These are phyloP conservation scores for Dryadomyces quercus-mongolicae DNA, from an alignment of 2,329 filamentous ascomycete genomes.

Conservation along the genomic window DNA sequence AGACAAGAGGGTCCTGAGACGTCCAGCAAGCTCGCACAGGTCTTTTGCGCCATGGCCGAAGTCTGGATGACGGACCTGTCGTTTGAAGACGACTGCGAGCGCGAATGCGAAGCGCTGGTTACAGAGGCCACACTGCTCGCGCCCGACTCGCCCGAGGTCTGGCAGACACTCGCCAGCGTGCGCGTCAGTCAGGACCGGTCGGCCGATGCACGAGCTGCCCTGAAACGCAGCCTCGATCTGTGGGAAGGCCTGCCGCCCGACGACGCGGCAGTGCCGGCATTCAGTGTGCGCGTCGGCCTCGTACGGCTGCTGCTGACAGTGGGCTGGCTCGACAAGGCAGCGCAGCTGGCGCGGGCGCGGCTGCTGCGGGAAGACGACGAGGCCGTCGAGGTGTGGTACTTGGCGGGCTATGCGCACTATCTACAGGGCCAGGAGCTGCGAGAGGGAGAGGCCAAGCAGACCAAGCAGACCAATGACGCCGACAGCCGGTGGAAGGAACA, in stretches of 20 bases:
- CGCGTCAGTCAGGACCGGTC: conserved; percentile 74
- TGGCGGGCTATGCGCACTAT: conserved; percentile 88
- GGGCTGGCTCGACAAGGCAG: conserved; percentile 70
- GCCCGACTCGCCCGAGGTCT: conserved; percentile 72
- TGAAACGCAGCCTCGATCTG: conserved; percentile 65
- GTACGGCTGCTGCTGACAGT: conserved; percentile 82
- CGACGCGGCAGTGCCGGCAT: conserved; percentile 68
- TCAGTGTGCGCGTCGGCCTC: conserved; percentile 73
- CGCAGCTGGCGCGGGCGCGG: conserved; percentile 76
- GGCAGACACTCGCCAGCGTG: conserved; percentile 90
- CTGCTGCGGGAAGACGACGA: conserved; percentile 81
- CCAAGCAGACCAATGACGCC: conserved; percentile 9
- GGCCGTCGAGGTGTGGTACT: conserved; percentile 93
- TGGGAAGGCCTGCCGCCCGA: conserved; percentile 71
- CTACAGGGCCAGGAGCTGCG: conserved; percentile 61
- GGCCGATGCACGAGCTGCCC: conserved; percentile 69
- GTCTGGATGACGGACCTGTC: conserved; percentile 98
- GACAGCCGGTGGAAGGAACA: conserved; percentile 39
- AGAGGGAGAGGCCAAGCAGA: conserved; percentile 17
- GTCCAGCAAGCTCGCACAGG: conserved; percentile 63
- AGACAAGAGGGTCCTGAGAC: conserved; percentile 16
- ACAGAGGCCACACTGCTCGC: conserved; percentile 83
- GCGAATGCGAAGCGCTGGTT: conserved; percentile 73
- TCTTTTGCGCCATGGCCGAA: conserved; percentile 88
- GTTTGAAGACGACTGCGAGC: conserved; percentile 84